Percentiles rank a stretch among this genome's conserved stretches.
Evolutionary conservation across 805 yeast genomes (phyloP).

Genomic region (Jamesozyma rosinii): DNA sequence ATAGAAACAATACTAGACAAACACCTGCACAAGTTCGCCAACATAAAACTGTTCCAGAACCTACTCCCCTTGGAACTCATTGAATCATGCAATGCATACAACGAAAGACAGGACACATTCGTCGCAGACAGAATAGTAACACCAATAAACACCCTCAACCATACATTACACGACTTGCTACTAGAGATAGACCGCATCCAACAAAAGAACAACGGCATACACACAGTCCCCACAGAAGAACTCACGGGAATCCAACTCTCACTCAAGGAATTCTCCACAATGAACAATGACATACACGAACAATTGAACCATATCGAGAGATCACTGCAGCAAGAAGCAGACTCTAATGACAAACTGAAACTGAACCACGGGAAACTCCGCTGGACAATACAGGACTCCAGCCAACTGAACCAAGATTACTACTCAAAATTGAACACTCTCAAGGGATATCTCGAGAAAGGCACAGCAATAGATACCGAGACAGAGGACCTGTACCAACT

Average conservation of each 20-base stretch:
- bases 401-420: constrained; percentile 32
- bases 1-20: constrained; percentile 29
- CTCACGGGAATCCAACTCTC: constrained; percentile 49
- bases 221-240: constrained; percentile 32
- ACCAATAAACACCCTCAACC: constrained; percentile 43
- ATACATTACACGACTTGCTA: constrained; percentile 36
- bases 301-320: constrained; percentile 40
- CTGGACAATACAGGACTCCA: constrained; percentile 47
- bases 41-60: constrained; percentile 40
- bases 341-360: constrained; percentile 47
- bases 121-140: constrained; percentile 36
- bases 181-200: not conserved
- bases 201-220: not conserved
- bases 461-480: constrained; percentile 51
- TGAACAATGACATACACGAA: constrained; percentile 33
- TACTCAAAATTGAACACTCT: constrained; percentile 38
- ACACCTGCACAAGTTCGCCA: constrained; percentile 12
- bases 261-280: not conserved
- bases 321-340: constrained; percentile 40
- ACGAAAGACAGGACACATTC: constrained; percentile 53
- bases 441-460: constrained; percentile 44
- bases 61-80: constrained; percentile 60
- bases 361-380: constrained; percentile 39
- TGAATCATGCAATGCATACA: constrained; percentile 57
- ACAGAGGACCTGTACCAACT: constrained; percentile 39